phyloP scores from a whole-genome alignment of 2,329 filamentous ascomycete genomes.

The Fusarium succisae region DNA sequence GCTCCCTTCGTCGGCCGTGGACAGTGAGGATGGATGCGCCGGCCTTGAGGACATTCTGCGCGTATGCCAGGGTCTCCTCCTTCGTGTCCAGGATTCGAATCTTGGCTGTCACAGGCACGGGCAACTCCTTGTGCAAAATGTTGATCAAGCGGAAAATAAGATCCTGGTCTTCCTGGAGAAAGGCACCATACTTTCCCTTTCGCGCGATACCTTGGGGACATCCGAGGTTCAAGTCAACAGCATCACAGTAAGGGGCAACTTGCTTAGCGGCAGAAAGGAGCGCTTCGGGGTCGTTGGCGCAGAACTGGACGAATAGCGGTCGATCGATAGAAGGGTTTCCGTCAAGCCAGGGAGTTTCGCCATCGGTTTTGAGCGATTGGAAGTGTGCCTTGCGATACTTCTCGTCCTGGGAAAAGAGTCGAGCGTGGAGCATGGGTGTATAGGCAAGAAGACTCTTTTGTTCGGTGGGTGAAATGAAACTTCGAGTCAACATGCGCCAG shows the following conservation, averaged over 20 bases:
- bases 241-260: conserved; percentile 89
- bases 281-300: conserved; percentile 85
- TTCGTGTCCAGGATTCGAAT: conserved; percentile 88
- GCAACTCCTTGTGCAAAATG: conserved; percentile 79
- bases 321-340: conserved; percentile 86
- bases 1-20: conserved; percentile 86
- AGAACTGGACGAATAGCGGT: conserved; percentile 96
- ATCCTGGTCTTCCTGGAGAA: conserved; percentile 91
- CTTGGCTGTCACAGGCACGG: conserved; percentile 92
- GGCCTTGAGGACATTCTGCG: conserved; percentile 83
- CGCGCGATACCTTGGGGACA: conserved; percentile 96
- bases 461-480: conserved; percentile 78
- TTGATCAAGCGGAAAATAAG: conserved; percentile 85
- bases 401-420: conserved; percentile 80
- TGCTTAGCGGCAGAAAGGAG: conserved; percentile 81
- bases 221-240: conserved; percentile 93
- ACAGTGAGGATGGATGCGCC: conserved; percentile 95
- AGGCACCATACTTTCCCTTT: conserved; percentile 91
- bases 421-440: conserved; percentile 95
- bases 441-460: conserved; percentile 81
- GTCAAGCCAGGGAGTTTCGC: conserved; percentile 72
- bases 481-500: conserved; percentile 96
- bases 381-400: conserved; percentile 85
- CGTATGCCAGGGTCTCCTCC: conserved; percentile 89
- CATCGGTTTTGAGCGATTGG: conserved; percentile 65